Percentiles rank a stretch among this genome's conserved stretches.
These are phyloP conservation scores for Exophiala alcalophila DNA, from an alignment of 2,329 filamentous ascomycete species.

Conservation along the genomic window DNA sequence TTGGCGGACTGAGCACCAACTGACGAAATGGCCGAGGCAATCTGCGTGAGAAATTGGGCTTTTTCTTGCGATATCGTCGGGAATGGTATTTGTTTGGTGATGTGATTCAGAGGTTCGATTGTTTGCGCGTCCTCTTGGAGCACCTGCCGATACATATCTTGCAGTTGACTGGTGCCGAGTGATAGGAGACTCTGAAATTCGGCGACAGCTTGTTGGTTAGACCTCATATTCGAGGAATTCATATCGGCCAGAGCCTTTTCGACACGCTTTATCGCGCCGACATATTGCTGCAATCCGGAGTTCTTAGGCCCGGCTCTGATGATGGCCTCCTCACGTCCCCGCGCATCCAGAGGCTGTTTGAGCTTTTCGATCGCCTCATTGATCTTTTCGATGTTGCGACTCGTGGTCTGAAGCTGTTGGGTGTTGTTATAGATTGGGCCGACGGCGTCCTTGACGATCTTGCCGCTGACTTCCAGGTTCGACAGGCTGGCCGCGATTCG, in stretches of 20 bases:
- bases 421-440: conserved; percentile 92
- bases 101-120: conserved; percentile 85
- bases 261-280: conserved; percentile 84
- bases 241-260: conserved; percentile 81
- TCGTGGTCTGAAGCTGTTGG: conserved; percentile 80
- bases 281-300: conserved; percentile 77
- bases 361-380: conserved; percentile 83
- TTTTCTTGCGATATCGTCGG: conserved; percentile 75
- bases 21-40: conserved; percentile 72
- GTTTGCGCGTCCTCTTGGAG: conserved; percentile 74
- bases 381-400: conserved; percentile 82
- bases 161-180: conserved; percentile 76
- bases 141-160: conserved; percentile 76
- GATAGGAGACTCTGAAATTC: conserved; percentile 76
- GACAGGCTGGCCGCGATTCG: conserved; percentile 88
- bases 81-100: conserved; percentile 82
- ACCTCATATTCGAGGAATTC: conserved; percentile 82
- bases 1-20: conserved; percentile 58
- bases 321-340: conserved; percentile 85
- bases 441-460: conserved; percentile 86
- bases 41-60: conserved; percentile 70
- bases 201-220: conserved; percentile 83
- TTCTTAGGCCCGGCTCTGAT: conserved; percentile 84
- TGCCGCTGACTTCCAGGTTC: conserved; percentile 80
- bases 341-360: conserved; percentile 86